Percentiles rank a stretch among this genome's conserved stretches.
phyloP scores from a whole-genome alignment of 805 yeast genomes.

The Suhomyces kilbournensis region DNA sequence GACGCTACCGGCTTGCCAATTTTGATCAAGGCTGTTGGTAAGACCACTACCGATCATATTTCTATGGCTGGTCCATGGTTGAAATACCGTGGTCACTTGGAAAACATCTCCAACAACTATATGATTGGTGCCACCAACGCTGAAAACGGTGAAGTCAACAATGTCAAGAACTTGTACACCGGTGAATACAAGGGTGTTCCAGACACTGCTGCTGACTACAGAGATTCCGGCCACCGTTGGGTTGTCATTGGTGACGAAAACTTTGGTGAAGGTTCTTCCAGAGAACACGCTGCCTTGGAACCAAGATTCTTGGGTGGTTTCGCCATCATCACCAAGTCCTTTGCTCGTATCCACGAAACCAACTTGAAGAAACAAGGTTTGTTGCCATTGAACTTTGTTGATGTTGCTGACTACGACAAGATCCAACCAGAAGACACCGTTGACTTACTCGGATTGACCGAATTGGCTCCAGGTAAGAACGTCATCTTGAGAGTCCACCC shows the following conservation, averaged over 20 bases:
- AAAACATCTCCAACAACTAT: constrained; percentile 97
- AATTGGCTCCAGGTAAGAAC: constrained; percentile 90
- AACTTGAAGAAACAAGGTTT: constrained; percentile 99
- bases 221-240: constrained; percentile 90
- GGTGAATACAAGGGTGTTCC: constrained; percentile 95
- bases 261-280: constrained; percentile 98
- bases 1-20: constrained; percentile 88
- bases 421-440: constrained; percentile 88
- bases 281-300: constrained; percentile 99
- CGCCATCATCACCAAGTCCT: constrained; percentile 95
- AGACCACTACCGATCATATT: constrained; percentile 98
- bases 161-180: constrained; percentile 83
- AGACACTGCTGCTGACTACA: constrained; percentile 92
- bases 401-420: constrained; percentile 89
- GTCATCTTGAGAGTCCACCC: constrained; percentile 74
- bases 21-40: constrained; percentile 92
- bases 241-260: constrained; percentile 97
- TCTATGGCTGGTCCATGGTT: constrained; percentile 99
- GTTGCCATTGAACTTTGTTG: constrained; percentile 90
- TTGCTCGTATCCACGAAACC: constrained; percentile 99
- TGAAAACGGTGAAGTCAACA: constrained; percentile 93
- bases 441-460: constrained; percentile 80
- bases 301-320: constrained; percentile 99
- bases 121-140: constrained; percentile 99
- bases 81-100: constrained; percentile 99